These are phyloP conservation scores for Phialophora expanda DNA, from an alignment of 2,329 filamentous ascomycete genomes.

Conservation along the genomic window DNA sequence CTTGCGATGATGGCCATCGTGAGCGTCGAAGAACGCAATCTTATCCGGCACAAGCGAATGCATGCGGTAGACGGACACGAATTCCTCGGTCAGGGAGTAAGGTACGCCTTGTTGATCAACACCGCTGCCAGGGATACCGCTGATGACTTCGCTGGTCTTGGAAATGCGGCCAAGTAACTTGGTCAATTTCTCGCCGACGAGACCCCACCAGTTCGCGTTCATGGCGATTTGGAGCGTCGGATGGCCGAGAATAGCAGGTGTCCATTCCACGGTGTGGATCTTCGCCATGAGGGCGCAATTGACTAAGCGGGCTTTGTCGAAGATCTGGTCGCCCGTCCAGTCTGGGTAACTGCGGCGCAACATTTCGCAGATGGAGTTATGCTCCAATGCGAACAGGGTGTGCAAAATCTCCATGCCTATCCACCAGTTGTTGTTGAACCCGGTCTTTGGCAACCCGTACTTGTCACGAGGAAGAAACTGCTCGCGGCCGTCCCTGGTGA, in stretches of 20 bases:
- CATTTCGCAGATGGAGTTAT: constrained; percentile 53
- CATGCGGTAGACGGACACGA: constrained; percentile 53
- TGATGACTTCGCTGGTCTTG: constrained; percentile 49
- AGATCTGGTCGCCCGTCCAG: constrained; percentile 50
- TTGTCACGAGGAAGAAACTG: constrained; percentile 48
- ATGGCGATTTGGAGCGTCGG: constrained; percentile 52
- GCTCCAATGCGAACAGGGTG: constrained; percentile 55
- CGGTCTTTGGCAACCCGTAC: constrained; percentile 49
- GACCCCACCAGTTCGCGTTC: constrained; percentile 55
- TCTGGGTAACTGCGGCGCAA: constrained; percentile 46
- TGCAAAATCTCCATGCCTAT: constrained; percentile 55
- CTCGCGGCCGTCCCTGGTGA: constrained; percentile 43
- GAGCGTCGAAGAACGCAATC: constrained; percentile 46
- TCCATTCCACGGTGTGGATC: constrained; percentile 59
- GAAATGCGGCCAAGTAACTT: constrained; percentile 52
- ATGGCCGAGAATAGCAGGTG: constrained; percentile 54
- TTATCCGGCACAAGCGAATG: constrained; percentile 50
- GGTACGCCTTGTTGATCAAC: constrained; percentile 48
- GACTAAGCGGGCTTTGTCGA: constrained; percentile 53
- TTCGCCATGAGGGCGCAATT: constrained; percentile 58
- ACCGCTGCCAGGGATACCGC: constrained; percentile 49
- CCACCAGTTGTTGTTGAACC: constrained; percentile 56
- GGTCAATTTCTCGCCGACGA: constrained; percentile 50
- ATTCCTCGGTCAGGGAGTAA: constrained; percentile 53
- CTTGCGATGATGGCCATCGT: constrained; percentile 40